Evolutionary conservation across 805 yeast genomes (phyloP).

Genomic region (Ogataea trehaloabstinens): DNA sequence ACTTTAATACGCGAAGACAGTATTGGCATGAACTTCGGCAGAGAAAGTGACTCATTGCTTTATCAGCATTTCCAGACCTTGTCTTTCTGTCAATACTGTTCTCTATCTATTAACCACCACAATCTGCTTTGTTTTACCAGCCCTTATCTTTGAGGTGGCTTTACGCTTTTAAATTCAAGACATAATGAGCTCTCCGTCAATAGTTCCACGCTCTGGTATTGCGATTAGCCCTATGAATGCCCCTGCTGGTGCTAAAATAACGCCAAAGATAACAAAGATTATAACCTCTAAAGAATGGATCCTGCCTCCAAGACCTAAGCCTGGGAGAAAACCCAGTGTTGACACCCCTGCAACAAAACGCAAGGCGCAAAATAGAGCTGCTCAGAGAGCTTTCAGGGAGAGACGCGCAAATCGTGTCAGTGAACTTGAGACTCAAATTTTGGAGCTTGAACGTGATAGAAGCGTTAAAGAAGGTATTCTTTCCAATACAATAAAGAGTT

Average conservation of each 20-base stretch:
- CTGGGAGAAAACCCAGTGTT: conserved; percentile 45
- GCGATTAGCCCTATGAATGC: conserved; percentile 16
- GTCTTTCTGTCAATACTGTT: no score
- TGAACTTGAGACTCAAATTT: conserved; percentile 69
- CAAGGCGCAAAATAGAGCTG: conserved; percentile 91
- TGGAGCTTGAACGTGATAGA: conserved; percentile 65
- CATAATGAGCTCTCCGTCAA: conserved; percentile 25
- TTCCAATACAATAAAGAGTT: conserved; percentile 49
- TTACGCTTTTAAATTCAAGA: no score
- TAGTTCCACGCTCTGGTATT: conserved; percentile 21
- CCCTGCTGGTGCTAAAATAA: conserved; percentile 4
- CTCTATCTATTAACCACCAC: no score
- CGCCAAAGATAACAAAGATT: conserved; percentile 42
- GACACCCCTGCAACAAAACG: conserved; percentile 84
- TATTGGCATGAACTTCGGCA: no score
- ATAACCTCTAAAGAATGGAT: conserved; percentile 61
- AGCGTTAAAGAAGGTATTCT: conserved; percentile 57
- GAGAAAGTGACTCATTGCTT: no score
- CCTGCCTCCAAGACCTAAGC: conserved; percentile 60
- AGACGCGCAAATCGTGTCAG: conserved; percentile 79
- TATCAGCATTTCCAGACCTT: no score
- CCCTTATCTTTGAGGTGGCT: no score
- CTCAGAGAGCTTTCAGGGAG: conserved; percentile 88
- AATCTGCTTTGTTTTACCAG: no score
- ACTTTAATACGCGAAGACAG: neutral